Evolutionary conservation across 139 green algal genomes (phyloP).

Genomic region (Tetradesmus lagerheimii): DNA sequence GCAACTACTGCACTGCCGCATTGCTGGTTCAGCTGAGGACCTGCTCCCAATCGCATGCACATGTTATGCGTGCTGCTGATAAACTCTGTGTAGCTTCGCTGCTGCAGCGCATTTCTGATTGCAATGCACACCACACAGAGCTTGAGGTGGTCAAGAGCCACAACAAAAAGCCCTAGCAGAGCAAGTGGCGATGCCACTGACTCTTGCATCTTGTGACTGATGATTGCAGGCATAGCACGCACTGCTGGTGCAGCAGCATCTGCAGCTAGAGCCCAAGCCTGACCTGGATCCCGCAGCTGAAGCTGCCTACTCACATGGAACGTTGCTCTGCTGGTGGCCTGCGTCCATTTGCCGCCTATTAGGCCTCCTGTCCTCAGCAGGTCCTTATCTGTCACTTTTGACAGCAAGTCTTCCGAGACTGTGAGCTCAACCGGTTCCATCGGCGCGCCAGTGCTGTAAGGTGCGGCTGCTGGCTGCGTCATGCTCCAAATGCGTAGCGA

Average conservation of each 20-base stretch:
- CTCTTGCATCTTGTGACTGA: neutral
- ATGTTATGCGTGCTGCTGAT: neutral
- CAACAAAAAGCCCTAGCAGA: too few species aligned
- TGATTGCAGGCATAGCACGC: neutral
- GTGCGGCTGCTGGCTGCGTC: neutral
- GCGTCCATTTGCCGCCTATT: conserved; percentile 71
- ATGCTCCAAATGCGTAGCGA: neutral
- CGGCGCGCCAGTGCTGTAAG: conserved; percentile 10
- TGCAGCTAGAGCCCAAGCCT: neutral
- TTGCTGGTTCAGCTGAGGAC: neutral
- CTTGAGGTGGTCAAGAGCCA: too few species aligned
- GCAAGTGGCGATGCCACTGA: too few species aligned
- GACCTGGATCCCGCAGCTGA: neutral
- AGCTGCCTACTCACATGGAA: conserved; percentile 54
- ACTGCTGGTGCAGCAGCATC: neutral
- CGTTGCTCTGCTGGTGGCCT: conserved; percentile 52
- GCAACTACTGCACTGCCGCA: neutral
- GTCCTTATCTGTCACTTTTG: conserved; percentile 61
- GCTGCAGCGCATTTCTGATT: too few species aligned
- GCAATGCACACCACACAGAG: too few species aligned
- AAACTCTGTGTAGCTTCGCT: too few species aligned
- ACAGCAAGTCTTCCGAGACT: conserved; percentile 48
- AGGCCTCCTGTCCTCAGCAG: conserved; percentile 63
- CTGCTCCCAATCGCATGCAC: neutral
- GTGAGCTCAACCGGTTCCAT: conserved; percentile 27